Evolutionary conservation across 192 early-diverging fungal species (phyloP).

Genomic region (Gigaspora rosea): DNA sequence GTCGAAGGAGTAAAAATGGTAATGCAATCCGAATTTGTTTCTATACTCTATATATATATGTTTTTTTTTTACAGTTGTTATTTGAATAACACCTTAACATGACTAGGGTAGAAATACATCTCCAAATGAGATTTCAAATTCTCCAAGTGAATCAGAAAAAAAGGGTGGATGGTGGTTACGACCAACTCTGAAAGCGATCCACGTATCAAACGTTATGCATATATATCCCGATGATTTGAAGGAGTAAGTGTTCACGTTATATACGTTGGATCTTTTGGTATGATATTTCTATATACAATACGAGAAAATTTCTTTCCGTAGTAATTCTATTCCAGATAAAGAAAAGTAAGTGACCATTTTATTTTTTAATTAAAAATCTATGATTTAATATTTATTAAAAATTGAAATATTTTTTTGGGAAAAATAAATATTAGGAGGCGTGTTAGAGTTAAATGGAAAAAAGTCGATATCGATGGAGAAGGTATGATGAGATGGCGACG

Average conservation of each 20-base stretch:
- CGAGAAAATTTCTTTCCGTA: neutral
- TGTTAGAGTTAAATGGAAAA: constrained; percentile 10
- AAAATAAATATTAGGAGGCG: neutral
- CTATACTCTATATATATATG: too few species aligned
- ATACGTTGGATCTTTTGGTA: neutral
- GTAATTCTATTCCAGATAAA: neutral
- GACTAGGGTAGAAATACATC: constrained; percentile 16
- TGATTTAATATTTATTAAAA: too few species aligned
- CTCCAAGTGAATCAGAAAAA: neutral
- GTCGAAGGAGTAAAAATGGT: constrained; percentile 23
- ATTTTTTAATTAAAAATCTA: too few species aligned
- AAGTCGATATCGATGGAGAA: constrained; percentile 7
- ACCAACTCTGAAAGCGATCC: constrained; percentile 40
- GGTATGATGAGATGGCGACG: constrained; percentile 6
- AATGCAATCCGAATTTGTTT: neutral
- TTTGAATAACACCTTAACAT: neutral
- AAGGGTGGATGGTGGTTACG: constrained; percentile 28
- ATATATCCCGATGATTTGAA: constrained; percentile 42
- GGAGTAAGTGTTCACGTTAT: constrained; percentile 36
- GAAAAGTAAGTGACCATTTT: neutral
- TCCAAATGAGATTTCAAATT: neutral
- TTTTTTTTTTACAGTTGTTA: neutral
- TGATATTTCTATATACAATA: neutral
- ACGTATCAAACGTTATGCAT: constrained; percentile 51
- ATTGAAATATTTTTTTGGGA: too few species aligned